These are phyloP conservation scores for Colletotrichum navitas DNA, from an alignment of 2,329 filamentous ascomycete species.

Conservation along the genomic window DNA sequence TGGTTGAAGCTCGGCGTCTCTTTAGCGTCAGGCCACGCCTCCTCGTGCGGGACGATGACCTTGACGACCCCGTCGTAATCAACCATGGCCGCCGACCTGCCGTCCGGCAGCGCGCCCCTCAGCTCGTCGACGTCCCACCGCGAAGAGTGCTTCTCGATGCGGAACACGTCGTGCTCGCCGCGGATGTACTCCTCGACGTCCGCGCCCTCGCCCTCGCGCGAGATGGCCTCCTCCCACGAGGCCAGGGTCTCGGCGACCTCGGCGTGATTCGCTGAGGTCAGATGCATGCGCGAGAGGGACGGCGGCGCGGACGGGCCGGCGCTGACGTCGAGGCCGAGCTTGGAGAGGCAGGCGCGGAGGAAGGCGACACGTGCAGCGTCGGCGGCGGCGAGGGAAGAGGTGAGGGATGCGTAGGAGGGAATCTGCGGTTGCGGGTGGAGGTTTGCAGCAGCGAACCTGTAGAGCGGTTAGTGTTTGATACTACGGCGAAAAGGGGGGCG, in stretches of 20 bases:
- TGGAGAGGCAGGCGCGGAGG: constrained; percentile 81
- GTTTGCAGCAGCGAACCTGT: constrained; percentile 85
- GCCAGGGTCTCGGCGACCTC: constrained; percentile 77
- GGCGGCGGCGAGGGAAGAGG: constrained; percentile 75
- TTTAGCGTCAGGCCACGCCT: constrained; percentile 74
- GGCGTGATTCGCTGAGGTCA: constrained; percentile 76
- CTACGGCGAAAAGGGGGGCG: neutral
- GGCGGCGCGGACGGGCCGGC: constrained; percentile 77
- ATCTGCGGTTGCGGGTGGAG: constrained; percentile 75
- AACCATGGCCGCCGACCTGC: constrained; percentile 69
- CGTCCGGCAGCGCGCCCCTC: constrained; percentile 60
- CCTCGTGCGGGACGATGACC: constrained; percentile 78
- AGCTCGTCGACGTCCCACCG: constrained; percentile 70
- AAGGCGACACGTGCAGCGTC: constrained; percentile 80
- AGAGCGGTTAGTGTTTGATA: neutral
- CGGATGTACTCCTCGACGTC: constrained; percentile 75
- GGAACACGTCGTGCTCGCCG: constrained; percentile 86
- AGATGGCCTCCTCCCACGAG: constrained; percentile 76
- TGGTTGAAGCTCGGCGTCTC: constrained; percentile 91
- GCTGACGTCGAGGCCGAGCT: constrained; percentile 85
- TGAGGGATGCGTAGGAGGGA: constrained; percentile 76
- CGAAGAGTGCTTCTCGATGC: constrained; percentile 75
- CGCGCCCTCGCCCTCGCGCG: constrained; percentile 60
- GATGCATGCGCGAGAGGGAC: constrained; percentile 83
- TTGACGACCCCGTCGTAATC: constrained; percentile 84